Base-by-base conservation (phyloP, 306 rosid genomes). In the Sicyos edulis region DNA sequence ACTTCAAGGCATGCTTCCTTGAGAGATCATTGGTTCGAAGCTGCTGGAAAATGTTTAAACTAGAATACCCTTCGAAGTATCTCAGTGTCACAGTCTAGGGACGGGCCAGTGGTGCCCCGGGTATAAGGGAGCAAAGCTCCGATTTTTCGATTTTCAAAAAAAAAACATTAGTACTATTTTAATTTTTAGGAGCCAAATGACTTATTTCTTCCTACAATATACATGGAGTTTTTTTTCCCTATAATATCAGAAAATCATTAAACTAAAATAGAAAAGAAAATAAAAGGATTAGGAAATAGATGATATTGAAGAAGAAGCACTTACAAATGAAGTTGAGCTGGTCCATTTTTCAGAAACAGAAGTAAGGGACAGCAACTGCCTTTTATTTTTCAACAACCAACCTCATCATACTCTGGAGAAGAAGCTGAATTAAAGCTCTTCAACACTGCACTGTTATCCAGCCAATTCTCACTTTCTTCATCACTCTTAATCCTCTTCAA, bases 371-470 rank as follows among this genome's bases (percentile, higher is more conserved):
- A 73, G 37, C 5, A 58, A 80, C 53, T 62, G 77, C 73, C 52
- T 79, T 54, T 12, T 34, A 58, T 40, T 72, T 70, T 60, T 78
- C 32, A 64, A 57, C 73, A 78, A 61, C 52, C 78, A 72, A 49
- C 44, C 60, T 75, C 88, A 60, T 81, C 83, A 71, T 74, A 24
- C 29, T 81, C 85, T 7, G 86, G 85, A 4, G 96, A 83, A 63
- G 72, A 57, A 49, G 56, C 0, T 47, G 72, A 19, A 21, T 68
- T 4, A 49, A 13, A 68, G 40, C 56, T 47, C 57, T 49, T 49
- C 72, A 49, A 53, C 59, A 58, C 62, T 13, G 20, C 58, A 73
- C 19, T 32, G 2, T 75, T 72, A 54, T 44, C 74, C 24, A 17
- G 59, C 54, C 74, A 47, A 70, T 76, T 49, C 66, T 70, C 75